Evolutionary conservation across 768 basidiomycete species (phyloP).

Genomic region (Pleurotus tuber-regium): DNA sequence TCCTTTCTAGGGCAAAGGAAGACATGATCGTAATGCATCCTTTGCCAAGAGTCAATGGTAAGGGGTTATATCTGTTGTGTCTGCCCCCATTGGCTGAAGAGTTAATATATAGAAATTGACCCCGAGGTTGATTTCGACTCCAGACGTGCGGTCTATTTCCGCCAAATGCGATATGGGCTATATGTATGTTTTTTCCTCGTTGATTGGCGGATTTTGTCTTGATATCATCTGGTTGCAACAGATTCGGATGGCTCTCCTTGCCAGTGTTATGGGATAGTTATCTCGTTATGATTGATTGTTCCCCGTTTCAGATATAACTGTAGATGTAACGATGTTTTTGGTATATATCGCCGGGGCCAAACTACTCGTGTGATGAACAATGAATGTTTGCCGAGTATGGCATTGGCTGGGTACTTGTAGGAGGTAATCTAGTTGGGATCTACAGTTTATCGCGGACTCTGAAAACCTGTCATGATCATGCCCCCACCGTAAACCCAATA

Average conservation of each 20-base stretch:
- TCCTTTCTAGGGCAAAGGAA: constrained; percentile 89
- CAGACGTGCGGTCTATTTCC: constrained; percentile 93
- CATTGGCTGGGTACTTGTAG: no score
- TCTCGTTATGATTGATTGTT: no score
- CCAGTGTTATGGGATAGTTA: constrained; percentile 54
- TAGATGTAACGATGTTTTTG: no score
- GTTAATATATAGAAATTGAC: constrained; percentile 97
- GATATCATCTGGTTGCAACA: constrained; percentile 21
- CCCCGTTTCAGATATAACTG: no score
- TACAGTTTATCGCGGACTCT: no score
- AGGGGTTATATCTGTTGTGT: constrained; percentile 24
- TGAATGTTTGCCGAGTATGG: no score
- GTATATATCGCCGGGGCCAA: no score
- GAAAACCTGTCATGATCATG: no score
- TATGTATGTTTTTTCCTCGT: constrained; percentile 60
- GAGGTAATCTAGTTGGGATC: no score
- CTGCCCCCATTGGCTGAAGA: no score
- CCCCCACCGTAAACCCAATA: no score
- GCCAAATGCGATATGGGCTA: constrained; percentile 97
- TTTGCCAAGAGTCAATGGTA: constrained; percentile 88
- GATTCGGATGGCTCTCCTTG: constrained; percentile 81
- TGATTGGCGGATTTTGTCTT: neutral
- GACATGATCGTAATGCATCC: constrained; percentile 99
- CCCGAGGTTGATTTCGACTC: constrained; percentile 97
- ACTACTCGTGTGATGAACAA: no score